These are phyloP conservation scores for Penicillium nordicum DNA, from an alignment of 2,329 filamentous ascomycete species.

Conservation along the genomic window DNA sequence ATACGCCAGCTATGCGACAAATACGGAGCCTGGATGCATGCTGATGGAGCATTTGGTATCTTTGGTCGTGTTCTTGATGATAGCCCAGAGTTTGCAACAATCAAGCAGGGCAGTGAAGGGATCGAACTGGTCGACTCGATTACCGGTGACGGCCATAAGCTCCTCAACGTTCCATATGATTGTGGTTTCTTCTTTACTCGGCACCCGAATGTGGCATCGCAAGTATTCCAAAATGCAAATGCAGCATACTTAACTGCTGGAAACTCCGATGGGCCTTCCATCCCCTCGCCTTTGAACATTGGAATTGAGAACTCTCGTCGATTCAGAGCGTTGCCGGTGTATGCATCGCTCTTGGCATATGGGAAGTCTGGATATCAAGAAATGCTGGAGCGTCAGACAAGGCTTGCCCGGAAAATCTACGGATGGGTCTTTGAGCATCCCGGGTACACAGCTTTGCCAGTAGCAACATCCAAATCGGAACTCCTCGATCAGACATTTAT, in stretches of 20 bases:
- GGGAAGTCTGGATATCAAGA: conserved; percentile 65
- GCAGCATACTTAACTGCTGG: conserved; percentile 68
- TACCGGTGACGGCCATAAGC: conserved; percentile 80
- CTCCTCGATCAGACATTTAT: conserved; percentile 59
- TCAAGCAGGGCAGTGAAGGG: conserved; percentile 56
- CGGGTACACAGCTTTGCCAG: conserved; percentile 65
- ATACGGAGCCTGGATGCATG: conserved; percentile 80
- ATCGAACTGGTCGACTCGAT: conserved; percentile 84
- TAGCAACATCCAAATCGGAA: conserved; percentile 34
- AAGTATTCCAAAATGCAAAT: conserved; percentile 77
- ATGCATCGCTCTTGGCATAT: conserved; percentile 72
- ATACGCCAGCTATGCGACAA: conserved; percentile 68
- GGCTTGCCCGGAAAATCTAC: conserved; percentile 66
- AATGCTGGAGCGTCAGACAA: conserved; percentile 70
- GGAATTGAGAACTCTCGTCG: conserved; percentile 88
- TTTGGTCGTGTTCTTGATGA: conserved; percentile 66
- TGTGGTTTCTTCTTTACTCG: conserved; percentile 84
- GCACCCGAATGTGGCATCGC: conserved; percentile 54
- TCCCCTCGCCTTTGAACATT: conserved; percentile 80
- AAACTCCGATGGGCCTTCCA: conserved; percentile 37
- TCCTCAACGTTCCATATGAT: conserved; percentile 94
- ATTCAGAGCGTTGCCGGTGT: conserved; percentile 86
- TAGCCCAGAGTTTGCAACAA: conserved; percentile 53
- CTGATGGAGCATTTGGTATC: conserved; percentile 87
- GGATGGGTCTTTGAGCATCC: conserved; percentile 59